These are phyloP conservation scores for Fomitopsis pinicola DNA, from an alignment of 1,284 basidiomycete genomes.

Conservation along the genomic window DNA sequence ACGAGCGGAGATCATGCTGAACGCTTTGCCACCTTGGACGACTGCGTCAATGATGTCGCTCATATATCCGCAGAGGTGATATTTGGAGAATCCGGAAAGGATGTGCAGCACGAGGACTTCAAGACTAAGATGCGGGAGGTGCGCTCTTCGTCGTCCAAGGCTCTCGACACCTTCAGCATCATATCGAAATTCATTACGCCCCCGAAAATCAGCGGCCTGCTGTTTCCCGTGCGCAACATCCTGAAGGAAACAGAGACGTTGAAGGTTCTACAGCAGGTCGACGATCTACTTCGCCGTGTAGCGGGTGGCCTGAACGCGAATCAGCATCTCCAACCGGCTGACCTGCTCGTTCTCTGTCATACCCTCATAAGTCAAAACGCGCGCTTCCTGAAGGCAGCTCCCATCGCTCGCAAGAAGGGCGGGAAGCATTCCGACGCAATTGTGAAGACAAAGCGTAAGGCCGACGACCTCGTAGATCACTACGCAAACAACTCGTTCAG, in stretches of 20 bases:
- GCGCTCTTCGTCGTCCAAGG: slow-evolving; percentile 71
- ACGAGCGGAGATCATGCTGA: slow-evolving; percentile 56
- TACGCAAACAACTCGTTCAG: slow-evolving; percentile 84
- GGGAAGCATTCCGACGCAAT: slow-evolving; percentile 49
- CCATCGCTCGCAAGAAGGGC: slow-evolving; percentile 34
- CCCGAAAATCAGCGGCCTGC: slow-evolving; percentile 68
- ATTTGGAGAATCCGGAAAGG: slow-evolving; percentile 92
- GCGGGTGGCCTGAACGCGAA: slow-evolving; percentile 87
- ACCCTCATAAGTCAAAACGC: slow-evolving; percentile 91
- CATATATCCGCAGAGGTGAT: slow-evolving; percentile 89
- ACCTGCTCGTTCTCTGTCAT: slow-evolving; percentile 83
- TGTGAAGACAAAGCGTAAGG: slow-evolving; percentile 76
- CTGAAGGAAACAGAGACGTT: slow-evolving; percentile 83
- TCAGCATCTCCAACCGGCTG: slow-evolving; percentile 61
- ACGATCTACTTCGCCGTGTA: slow-evolving; percentile 85
- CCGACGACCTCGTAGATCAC: slow-evolving; percentile 55
- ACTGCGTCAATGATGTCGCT: slow-evolving; percentile 74
- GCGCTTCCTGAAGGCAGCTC: slow-evolving; percentile 65
- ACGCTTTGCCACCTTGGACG: slow-evolving; percentile 66
- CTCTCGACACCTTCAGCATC: slow-evolving; percentile 81
- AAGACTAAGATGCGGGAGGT: slow-evolving; percentile 95
- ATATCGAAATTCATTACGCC: slow-evolving; percentile 78
- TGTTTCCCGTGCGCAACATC: slow-evolving; percentile 81
- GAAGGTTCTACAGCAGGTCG: slow-evolving; percentile 83
- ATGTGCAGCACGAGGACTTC: slow-evolving; percentile 87